phyloP scores from a whole-genome alignment of 2,329 filamentous ascomycete species.

The Harringtonia lauricola region DNA sequence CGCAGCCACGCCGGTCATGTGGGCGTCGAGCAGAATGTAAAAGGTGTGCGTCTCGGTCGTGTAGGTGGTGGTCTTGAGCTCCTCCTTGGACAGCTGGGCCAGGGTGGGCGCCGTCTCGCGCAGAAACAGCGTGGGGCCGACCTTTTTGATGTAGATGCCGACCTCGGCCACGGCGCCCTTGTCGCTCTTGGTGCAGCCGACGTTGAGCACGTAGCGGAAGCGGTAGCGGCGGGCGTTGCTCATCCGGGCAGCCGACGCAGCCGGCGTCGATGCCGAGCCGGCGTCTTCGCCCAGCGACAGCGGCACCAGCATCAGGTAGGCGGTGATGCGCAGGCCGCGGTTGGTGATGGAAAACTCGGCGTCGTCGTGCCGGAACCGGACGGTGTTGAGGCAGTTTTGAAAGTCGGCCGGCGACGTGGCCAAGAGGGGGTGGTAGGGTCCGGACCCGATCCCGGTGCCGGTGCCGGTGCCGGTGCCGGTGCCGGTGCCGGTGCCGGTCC shows the following conservation, averaged over 20 bases:
- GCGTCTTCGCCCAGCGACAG: neutral
- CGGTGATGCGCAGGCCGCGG: conserved; percentile 8
- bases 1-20: neutral
- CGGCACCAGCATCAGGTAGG: conserved; percentile 6
- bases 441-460: too few relatives aligned
- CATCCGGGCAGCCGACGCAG: neutral
- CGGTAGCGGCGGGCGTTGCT: neutral
- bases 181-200: conserved; percentile 1
- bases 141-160: conserved; percentile 7
- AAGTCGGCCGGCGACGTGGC: conserved; percentile 6
- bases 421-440: conserved; percentile 3
- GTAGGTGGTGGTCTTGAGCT: neutral
- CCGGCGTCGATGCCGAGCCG: neutral
- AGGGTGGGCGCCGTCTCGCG: conserved; percentile 4
- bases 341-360: conserved; percentile 8
- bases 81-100: neutral
- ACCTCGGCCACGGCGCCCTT: neutral
- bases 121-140: conserved; percentile 4
- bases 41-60: conserved; percentile 6
- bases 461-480: too few relatives aligned
- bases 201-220: conserved; percentile 5
- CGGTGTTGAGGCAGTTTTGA: neutral
- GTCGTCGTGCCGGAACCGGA: conserved; percentile 6
- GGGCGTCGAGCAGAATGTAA: conserved; percentile 4
- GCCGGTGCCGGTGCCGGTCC: too few relatives aligned